Evolutionary conservation across 139 green algal species (phyloP).

Genomic region (Auxenochlorella pyrenoidosa): DNA sequence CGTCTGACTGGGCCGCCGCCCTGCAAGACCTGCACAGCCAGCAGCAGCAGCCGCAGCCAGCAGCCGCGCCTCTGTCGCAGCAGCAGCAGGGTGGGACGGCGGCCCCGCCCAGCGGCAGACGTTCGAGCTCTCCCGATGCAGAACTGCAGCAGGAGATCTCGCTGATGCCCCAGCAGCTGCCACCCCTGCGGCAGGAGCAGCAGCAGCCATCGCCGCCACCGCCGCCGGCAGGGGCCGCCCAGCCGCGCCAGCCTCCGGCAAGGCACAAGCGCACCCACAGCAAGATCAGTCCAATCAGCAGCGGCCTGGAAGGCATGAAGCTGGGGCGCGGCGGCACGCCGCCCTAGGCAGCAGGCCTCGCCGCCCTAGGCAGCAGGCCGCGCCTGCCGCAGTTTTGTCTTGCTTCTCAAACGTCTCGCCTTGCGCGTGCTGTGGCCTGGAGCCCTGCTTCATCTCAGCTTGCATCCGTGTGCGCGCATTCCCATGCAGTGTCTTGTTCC

Average conservation of each 20-base stretch:
- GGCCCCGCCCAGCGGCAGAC: too few relatives aligned
- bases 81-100: not conserved
- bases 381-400: too few relatives aligned
- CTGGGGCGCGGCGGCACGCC: not conserved
- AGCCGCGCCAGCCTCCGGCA: not conserved
- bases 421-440: too few relatives aligned
- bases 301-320: slow-evolving; percentile 5
- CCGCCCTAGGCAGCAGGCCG: too few relatives aligned
- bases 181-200: not conserved
- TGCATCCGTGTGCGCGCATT: too few relatives aligned
- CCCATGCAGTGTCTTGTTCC: too few relatives aligned
- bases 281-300: slow-evolving; percentile 2
- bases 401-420: too few relatives aligned
- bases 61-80: not conserved
- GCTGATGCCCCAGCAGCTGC: not conserved
- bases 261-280: not conserved
- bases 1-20: not conserved
- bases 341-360: too few relatives aligned
- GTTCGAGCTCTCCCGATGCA: not conserved
- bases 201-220: too few relatives aligned
- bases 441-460: too few relatives aligned
- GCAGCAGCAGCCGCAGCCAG: not conserved
- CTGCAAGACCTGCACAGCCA: not conserved
- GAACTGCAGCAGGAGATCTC: not conserved
- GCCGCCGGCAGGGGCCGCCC: not conserved